Evolutionary conservation across 768 basidiomycete species (phyloP).

Genomic region (Podaxis sp.): DNA sequence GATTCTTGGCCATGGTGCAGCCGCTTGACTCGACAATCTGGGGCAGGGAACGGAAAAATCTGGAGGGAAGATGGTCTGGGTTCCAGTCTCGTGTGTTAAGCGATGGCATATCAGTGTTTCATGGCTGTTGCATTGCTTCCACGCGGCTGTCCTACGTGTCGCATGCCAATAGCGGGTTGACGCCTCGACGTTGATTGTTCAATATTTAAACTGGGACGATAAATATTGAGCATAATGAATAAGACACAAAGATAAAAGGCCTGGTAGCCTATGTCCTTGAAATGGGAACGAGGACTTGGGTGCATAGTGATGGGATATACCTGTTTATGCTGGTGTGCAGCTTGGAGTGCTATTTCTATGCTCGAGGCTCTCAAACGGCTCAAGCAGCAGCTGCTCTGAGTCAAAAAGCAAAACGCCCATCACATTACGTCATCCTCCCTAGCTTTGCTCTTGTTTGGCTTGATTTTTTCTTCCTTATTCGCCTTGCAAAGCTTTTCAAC

Average conservation of each 20-base stretch:
- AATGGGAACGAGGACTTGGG: no score
- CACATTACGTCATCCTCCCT: not conserved
- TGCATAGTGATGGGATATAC: no score
- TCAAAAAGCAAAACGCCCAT: not conserved
- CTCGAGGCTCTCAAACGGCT: no score
- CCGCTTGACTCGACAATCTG: not conserved
- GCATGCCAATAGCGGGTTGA: not conserved
- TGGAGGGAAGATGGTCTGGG: not conserved
- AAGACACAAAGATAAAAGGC: no score
- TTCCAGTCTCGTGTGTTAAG: not conserved
- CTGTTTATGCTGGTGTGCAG: no score
- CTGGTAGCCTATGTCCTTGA: no score
- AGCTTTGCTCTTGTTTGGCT: not conserved
- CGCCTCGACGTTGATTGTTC: not conserved
- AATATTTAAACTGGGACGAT: not conserved
- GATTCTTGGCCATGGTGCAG: not conserved
- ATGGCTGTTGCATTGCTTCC: not conserved
- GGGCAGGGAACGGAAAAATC: not conserved
- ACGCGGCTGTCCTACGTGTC: not conserved
- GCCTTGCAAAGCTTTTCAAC: not conserved
- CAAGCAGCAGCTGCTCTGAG: no score
- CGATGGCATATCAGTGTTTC: not conserved
- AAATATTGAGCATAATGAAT: no score
- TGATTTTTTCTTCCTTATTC: not conserved
- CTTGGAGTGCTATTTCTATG: no score